Conservation (phyloP, 352 stramenopile genomes). For the Phytopythium montanum region DNA sequence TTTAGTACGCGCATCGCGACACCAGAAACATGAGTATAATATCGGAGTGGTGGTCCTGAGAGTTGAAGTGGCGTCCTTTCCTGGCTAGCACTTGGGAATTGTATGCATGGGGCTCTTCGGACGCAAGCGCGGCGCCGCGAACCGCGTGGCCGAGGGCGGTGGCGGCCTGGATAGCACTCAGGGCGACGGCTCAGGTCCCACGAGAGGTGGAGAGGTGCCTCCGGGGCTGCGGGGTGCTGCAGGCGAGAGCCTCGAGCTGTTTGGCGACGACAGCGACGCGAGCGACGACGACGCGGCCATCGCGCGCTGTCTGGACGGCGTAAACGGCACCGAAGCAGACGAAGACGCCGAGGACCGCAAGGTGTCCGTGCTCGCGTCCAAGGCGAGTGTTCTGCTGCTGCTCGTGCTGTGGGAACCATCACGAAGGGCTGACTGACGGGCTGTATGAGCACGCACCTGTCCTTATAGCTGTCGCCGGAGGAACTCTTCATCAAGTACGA, state of each 20-base stretch:
- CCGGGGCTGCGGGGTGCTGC: constrained; percentile 11
- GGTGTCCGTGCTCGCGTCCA: constrained; percentile 60
- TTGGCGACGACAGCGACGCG: constrained; percentile 72
- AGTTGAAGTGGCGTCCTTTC: constrained; percentile 2
- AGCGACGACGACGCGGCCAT: constrained; percentile 81
- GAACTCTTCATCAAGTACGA: constrained; percentile 92
- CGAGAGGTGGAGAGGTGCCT: neutral
- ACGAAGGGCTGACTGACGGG: neutral
- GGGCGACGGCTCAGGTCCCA: neutral
- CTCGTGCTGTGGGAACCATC: neutral
- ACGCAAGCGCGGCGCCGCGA: constrained; percentile 14
- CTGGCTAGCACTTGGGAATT: neutral
- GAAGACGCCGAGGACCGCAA: constrained; percentile 55
- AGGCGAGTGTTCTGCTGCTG: constrained; percentile 19
- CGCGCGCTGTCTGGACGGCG: constrained; percentile 52
- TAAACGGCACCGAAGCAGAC: constrained; percentile 16
- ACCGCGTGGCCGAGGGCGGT: constrained; percentile 36
- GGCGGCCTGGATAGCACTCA: neutral
- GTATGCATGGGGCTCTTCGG: constrained; percentile 40
- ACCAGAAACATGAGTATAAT: neutral
- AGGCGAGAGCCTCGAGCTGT: constrained; percentile 41
- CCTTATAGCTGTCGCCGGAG: constrained; percentile 65
- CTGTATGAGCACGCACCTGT: too few relatives aligned
- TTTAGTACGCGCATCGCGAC: neutral
- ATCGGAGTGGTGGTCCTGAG: neutral